Conservation (phyloP, 495 filamentous ascomycete genomes). For the Neurospora discreta region DNA sequence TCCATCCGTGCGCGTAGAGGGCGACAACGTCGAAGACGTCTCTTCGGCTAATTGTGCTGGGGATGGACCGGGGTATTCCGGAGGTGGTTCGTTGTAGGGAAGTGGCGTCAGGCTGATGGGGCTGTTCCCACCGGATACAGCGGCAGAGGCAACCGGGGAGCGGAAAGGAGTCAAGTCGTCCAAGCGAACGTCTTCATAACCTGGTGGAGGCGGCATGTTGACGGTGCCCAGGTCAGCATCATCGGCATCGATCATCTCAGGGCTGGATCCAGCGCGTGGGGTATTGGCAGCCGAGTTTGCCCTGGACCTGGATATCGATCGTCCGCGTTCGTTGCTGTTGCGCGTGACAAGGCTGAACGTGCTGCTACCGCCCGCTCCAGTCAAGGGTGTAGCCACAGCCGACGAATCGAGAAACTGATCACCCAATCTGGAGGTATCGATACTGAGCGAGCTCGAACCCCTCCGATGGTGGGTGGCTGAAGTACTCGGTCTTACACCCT, state of each 20-base stretch:
- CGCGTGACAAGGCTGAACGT: constrained; percentile 9
- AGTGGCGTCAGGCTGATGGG: neutral
- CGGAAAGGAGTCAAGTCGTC: constrained; percentile 25
- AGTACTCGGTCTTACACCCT: neutral
- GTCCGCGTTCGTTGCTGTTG: neutral
- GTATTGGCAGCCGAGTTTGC: constrained; percentile 18
- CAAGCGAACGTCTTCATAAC: constrained; percentile 44
- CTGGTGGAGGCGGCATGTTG: constrained; percentile 39
- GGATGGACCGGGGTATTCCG: constrained; percentile 33
- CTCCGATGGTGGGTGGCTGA: constrained; percentile 22
- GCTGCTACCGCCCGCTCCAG: constrained; percentile 7
- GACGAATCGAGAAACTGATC: constrained; percentile 14
- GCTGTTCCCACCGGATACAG: constrained; percentile 24
- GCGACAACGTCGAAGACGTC: neutral
- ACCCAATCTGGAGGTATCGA: constrained; percentile 26
- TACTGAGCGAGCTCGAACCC: constrained; percentile 35
- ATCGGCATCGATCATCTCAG: constrained; percentile 32
- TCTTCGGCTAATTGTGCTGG: neutral
- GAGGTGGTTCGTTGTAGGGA: constrained; percentile 33
- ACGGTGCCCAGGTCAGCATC: constrained; percentile 36
- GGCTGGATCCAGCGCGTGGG: constrained; percentile 24
- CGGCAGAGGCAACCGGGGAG: constrained; percentile 13
- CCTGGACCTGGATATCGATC: constrained; percentile 11
- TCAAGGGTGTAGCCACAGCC: constrained; percentile 5
- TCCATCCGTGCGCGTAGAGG: neutral